A percentile compares a stretch with the other conserved stretches of the same genome.
These are phyloP conservation scores for Penicillium paneum DNA, from an alignment of 2,329 filamentous ascomycete genomes.

Conservation along the genomic window DNA sequence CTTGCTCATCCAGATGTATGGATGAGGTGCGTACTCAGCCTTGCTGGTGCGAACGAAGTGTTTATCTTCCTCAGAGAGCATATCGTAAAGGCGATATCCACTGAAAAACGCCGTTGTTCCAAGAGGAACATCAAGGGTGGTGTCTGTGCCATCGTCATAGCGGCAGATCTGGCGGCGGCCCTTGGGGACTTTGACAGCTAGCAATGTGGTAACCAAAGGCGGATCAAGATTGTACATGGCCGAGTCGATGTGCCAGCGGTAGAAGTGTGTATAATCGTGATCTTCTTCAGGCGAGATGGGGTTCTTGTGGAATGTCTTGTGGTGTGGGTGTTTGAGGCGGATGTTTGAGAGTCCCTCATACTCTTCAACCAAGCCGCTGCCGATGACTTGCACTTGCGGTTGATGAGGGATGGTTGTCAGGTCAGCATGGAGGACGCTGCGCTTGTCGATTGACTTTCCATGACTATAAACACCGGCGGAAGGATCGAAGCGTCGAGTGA, in stretches of 20 bases:
- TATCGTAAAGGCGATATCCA: conserved; percentile 66
- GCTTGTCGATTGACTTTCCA: conserved; percentile 68
- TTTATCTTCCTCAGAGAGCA: conserved; percentile 62
- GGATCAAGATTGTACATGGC: conserved; percentile 70
- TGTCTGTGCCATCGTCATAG: conserved; percentile 68
- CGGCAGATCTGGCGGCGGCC: conserved; percentile 64
- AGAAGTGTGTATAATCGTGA: conserved; percentile 57
- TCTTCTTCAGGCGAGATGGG: conserved; percentile 59
- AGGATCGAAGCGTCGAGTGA: conserved; percentile 71
- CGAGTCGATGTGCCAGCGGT: conserved; percentile 76
- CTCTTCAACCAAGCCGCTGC: conserved; percentile 64
- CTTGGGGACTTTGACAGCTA: conserved; percentile 67
- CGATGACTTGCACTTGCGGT: conserved; percentile 74
- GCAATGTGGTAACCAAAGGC: conserved; percentile 66
- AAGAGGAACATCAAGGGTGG: conserved; percentile 64
- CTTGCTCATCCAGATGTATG: conserved; percentile 71
- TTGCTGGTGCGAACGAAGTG: conserved; percentile 62
- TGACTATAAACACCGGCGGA: conserved; percentile 64
- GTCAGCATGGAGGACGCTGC: conserved; percentile 67
- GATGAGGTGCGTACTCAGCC: conserved; percentile 72
- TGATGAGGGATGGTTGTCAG: conserved; percentile 76
- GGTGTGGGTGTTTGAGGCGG: conserved; percentile 68
- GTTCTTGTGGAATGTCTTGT: conserved; percentile 69
- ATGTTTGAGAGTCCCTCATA: conserved; percentile 70
- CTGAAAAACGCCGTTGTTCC: conserved; percentile 73